Base-by-base conservation (phyloP, 1,139 yeast genomes). In the Geotrichum histeridarum region DNA sequence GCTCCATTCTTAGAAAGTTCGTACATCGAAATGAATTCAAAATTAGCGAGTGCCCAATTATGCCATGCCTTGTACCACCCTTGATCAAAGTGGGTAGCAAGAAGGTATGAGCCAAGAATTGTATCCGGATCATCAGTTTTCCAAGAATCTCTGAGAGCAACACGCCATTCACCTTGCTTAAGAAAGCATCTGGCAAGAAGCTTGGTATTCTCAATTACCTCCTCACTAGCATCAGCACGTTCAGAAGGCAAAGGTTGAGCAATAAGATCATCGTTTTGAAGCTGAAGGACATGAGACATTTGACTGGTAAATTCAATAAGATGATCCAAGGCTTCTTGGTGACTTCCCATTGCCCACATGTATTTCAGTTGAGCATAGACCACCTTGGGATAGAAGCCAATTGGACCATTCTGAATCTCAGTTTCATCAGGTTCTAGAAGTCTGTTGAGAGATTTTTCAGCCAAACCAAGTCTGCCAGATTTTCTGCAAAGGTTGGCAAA, bases 21-120 rank as follows among this genome's bases (percentile, higher is more conserved):
- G 38, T 63, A 76, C 52, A 85, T 76, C 0, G 96, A 86, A 30
- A 93, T 87, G 1, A 91, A 97, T 66, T 91, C 97, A 68, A 90
- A 94, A 69, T 94, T 94, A 0, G 99, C 97, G 64, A 94, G 74
- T 0, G 99, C 99, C 99, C 99, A 94, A 66, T 90, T 91, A 67
- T 94, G 99, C 99, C 99, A 94, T 22, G 99, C 99, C 65, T 94
- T 93, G 67, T 94, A 94, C 97, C 99, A 94, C 43, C 80, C 80
- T 49, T 81, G 78, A 67, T 93, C 98, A 69, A 93, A 93, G 68
- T 91, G 96, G 0, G 99, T 93, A 0, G 99, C 98, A 61, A 93
- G 76, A 56, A 91, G 74, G 67, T 89, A 94, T 0, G 98, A 91
- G 9, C 97, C 96, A 58, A 94, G 74, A 60, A 94, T 89, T 6